These are phyloP conservation scores for Candida sphagnicola DNA, from an alignment of 805 yeast genomes.

Conservation along the genomic window DNA sequence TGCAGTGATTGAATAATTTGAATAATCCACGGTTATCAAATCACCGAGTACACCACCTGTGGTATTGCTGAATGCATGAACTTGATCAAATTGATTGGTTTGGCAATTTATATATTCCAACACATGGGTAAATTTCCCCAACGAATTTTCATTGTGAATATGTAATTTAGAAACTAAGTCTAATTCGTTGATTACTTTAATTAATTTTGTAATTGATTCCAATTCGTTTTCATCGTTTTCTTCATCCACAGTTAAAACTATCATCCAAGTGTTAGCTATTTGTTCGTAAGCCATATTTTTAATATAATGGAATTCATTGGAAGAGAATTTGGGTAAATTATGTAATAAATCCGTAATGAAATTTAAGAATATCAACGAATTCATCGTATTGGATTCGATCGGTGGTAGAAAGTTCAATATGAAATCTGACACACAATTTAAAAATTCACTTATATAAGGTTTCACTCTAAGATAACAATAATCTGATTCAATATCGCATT, in stretches of 20 bases:
- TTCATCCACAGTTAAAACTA: constrained; percentile 32
- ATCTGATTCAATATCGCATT: constrained; percentile 68
- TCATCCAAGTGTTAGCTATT: constrained; percentile 54
- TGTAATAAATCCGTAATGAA: constrained; percentile 57
- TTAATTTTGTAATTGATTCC: constrained; percentile 18
- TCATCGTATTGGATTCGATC: constrained; percentile 48
- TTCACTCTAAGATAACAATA: constrained; percentile 75
- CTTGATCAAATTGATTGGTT: constrained; percentile 25
- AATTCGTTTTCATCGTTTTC: constrained; percentile 6
- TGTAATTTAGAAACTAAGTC: constrained; percentile 39
- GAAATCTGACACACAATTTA: constrained; percentile 69
- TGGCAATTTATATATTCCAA: constrained; percentile 42
- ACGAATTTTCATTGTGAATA: constrained; percentile 41
- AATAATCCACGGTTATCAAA: constrained; percentile 40
- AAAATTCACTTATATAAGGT: constrained; percentile 62
- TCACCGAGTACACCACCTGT: constrained; percentile 22
- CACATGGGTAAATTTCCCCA: constrained; percentile 40
- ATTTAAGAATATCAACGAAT: constrained; percentile 60
- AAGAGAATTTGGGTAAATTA: constrained; percentile 62
- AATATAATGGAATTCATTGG: constrained; percentile 51
- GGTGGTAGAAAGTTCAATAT: constrained; percentile 73
- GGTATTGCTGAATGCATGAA: constrained; percentile 13
- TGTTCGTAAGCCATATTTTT: constrained; percentile 57
- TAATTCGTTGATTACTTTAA: constrained; percentile 30
- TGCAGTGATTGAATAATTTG: constrained; percentile 39